A percentile compares a stretch with the other conserved stretches of the same genome.
Conservation (phyloP, 78 protist species). For the Guillardia theta region DNA sequence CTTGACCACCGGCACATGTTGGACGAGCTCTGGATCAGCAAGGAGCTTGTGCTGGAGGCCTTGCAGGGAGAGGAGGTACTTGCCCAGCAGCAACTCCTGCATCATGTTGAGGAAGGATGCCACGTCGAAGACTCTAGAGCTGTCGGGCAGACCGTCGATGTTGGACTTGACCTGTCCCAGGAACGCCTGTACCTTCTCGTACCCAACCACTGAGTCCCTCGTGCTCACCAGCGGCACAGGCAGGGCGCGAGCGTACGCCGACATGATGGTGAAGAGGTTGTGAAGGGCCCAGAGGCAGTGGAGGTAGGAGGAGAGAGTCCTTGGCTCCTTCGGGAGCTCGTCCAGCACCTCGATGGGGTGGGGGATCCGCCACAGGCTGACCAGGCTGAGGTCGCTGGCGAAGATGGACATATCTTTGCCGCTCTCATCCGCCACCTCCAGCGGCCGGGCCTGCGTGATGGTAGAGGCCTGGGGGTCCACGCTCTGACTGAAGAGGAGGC, state of each 20-base stretch:
- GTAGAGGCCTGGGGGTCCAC: neutral
- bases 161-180: too few relatives aligned
- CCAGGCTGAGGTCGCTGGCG: neutral
- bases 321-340: constrained; percentile 16
- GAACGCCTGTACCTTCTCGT: neutral
- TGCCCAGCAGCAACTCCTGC: neutral
- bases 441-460: neutral
- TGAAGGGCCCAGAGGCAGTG: neutral
- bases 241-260: neutral
- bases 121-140: too few relatives aligned
- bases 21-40: neutral
- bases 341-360: constrained; percentile 12
- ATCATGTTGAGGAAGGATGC: too few relatives aligned
- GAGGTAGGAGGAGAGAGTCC: neutral
- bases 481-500: neutral
- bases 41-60: neutral
- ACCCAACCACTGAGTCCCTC: neutral
- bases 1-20: neutral
- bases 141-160: too few relatives aligned
- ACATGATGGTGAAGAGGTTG: neutral
- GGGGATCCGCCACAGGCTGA: neutral
- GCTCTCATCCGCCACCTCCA: neutral
- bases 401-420: neutral
- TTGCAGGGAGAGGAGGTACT: neutral
- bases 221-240: neutral